Conservation (phyloP, 2,329 filamentous ascomycete species). For the Rutstroemia sp. region DNA sequence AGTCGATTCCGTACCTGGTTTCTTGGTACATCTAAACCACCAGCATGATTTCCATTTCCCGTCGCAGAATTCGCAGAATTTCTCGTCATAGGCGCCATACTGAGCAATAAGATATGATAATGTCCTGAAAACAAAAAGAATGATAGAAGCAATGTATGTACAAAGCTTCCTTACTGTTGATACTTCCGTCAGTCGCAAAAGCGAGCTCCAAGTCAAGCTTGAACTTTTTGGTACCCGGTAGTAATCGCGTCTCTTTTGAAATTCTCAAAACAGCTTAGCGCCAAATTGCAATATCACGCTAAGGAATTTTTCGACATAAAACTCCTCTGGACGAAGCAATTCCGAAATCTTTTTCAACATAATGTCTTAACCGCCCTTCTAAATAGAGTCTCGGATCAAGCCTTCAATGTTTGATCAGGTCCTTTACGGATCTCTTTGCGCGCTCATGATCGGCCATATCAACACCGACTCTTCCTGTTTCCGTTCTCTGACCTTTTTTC, state of each 20-base stretch:
- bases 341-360: constrained; percentile 22
- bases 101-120: neutral
- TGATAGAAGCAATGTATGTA: neutral
- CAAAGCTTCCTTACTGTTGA: neutral
- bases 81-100: constrained; percentile 29
- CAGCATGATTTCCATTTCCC: constrained; percentile 15
- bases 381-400: constrained; percentile 99
- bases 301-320: constrained; percentile 11
- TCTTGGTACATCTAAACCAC: constrained; percentile 12
- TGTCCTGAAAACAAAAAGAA: neutral
- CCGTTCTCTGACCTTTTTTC: constrained; percentile 53
- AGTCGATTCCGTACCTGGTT: constrained; percentile 2
- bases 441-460: constrained; percentile 98
- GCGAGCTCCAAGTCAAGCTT: neutral
- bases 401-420: constrained; percentile 91
- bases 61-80: constrained; percentile 11
- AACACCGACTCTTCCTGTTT: constrained; percentile 63
- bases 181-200: neutral
- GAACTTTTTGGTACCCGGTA: neutral
- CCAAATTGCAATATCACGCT: neutral
- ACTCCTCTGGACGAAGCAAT: constrained; percentile 4
- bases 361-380: constrained; percentile 73
- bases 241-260: neutral
- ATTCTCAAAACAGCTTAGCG: constrained; percentile 4
- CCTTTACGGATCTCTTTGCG: constrained; percentile 69